A percentile compares a stretch with the other conserved stretches of the same genome.
Evolutionary conservation across 345 rosid species (phyloP).

Genomic region (Pseudoturritis turrita): DNA sequence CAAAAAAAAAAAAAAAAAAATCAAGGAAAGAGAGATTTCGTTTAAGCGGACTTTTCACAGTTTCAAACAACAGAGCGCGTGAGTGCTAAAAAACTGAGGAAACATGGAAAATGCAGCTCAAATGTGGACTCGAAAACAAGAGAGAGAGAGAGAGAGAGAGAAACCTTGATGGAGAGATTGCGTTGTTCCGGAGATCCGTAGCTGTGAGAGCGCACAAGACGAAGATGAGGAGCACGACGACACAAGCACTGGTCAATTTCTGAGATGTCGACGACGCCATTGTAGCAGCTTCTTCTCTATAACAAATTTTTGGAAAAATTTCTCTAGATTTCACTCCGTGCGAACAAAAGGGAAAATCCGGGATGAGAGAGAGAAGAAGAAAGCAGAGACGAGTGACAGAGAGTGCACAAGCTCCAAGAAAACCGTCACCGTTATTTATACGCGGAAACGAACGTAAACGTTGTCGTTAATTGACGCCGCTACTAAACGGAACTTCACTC

Average conservation of each 20-base stretch:
- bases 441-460: background rate
- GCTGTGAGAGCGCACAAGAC: background rate
- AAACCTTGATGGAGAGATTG: conserved; percentile 8
- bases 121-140: background rate
- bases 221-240: background rate
- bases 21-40: background rate
- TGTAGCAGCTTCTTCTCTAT: background rate
- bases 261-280: background rate
- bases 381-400: background rate
- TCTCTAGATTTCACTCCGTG: no score
- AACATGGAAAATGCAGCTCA: background rate
- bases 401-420: conserved; percentile 13
- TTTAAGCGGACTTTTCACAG: background rate
- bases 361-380: background rate
- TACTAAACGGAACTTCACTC: background rate
- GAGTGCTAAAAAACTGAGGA: background rate
- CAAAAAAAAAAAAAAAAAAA: no score
- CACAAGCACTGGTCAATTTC: background rate
- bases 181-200: background rate
- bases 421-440: conserved; percentile 6
- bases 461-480: background rate
- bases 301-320: background rate
- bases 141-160: background rate
- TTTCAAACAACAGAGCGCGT: background rate
- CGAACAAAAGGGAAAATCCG: no score